phyloP scores from a whole-genome alignment of 495 filamentous ascomycete genomes.

The Chaetomium tenue region DNA sequence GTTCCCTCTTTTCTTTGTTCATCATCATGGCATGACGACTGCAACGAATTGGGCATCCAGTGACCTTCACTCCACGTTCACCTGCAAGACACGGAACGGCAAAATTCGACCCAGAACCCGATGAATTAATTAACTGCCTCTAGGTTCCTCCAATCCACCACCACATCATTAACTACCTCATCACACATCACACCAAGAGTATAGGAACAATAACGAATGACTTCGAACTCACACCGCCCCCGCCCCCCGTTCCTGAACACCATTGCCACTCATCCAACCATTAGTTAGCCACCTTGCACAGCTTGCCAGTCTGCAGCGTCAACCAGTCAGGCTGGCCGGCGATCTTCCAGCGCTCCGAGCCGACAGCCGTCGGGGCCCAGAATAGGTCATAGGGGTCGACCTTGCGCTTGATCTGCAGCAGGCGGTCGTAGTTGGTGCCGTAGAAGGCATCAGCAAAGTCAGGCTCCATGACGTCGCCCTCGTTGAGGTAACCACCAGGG shows the following conservation, averaged over 20 bases:
- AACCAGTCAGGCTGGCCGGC: constrained; percentile 25
- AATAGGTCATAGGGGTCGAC: constrained; percentile 56
- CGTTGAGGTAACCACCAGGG: constrained; percentile 49
- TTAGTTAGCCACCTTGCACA: constrained; percentile 28
- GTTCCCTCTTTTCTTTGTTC: too few species aligned
- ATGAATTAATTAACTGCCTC: too few species aligned
- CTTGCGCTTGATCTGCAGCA: constrained; percentile 50
- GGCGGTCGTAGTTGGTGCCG: constrained; percentile 46
- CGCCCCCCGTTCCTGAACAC: neutral
- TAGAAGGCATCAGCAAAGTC: constrained; percentile 63
- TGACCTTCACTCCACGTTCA: too few species aligned
- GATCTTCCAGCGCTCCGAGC: constrained; percentile 48
- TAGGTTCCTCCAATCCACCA: too few species aligned
- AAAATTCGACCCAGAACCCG: too few species aligned
- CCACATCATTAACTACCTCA: too few species aligned
- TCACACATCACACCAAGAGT: too few species aligned
- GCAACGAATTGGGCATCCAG: too few species aligned
- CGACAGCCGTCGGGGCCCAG: constrained; percentile 55
- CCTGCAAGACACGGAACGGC: too few species aligned
- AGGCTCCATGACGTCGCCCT: constrained; percentile 61
- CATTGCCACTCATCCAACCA: neutral
- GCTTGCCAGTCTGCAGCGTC: constrained; percentile 27
- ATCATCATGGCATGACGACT: too few species aligned
- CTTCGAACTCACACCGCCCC: neutral
- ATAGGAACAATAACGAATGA: too few species aligned